Conservation (phyloP, 1,284 basidiomycete genomes). For the Boletus semigastroideus region DNA sequence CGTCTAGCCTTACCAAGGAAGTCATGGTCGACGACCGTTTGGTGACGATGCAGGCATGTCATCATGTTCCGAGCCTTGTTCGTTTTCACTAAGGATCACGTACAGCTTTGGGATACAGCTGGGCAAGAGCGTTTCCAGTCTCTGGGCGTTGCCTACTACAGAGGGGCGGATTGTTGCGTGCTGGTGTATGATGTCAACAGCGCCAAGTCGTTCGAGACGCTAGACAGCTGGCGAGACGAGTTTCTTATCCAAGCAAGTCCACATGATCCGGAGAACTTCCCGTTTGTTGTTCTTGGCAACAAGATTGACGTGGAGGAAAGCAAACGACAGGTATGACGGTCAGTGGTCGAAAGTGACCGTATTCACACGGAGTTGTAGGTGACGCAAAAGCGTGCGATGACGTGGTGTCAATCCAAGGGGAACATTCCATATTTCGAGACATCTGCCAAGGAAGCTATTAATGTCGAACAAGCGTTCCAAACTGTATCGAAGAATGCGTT, state of each 20-base stretch:
- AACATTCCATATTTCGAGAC: conserved; percentile 99
- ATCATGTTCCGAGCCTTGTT: conserved; percentile 4
- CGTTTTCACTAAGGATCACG: conserved; percentile 8
- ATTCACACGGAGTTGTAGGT: conserved; percentile 53
- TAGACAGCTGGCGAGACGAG: conserved; percentile 97
- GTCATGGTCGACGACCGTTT: conserved; percentile 98
- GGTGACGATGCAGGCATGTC: conserved; percentile 94
- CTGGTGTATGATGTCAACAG: conserved; percentile 99
- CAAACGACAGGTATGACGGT: conserved; percentile 83
- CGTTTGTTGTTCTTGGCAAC: conserved; percentile 98
- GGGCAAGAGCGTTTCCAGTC: conserved; percentile 99
- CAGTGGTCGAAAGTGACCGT: background rate
- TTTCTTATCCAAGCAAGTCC: conserved; percentile 98
- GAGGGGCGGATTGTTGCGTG: conserved; percentile 99
- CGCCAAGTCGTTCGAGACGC: conserved; percentile 96
- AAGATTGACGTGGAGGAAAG: conserved; percentile 99
- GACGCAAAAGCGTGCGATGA: conserved; percentile 99
- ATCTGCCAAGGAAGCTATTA: conserved; percentile 99
- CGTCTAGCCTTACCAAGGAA: conserved; percentile 89
- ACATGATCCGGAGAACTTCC: conserved; percentile 98
- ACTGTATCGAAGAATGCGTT: conserved; percentile 98
- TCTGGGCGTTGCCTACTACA: conserved; percentile 97
- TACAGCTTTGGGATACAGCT: conserved; percentile 96
- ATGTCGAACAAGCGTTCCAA: conserved; percentile 99
- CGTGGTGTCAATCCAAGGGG: conserved; percentile 99